Evolutionary conservation across 192 early-diverging fungal genomes (phyloP).

Genomic region (Funneliformis geosporum): DNA sequence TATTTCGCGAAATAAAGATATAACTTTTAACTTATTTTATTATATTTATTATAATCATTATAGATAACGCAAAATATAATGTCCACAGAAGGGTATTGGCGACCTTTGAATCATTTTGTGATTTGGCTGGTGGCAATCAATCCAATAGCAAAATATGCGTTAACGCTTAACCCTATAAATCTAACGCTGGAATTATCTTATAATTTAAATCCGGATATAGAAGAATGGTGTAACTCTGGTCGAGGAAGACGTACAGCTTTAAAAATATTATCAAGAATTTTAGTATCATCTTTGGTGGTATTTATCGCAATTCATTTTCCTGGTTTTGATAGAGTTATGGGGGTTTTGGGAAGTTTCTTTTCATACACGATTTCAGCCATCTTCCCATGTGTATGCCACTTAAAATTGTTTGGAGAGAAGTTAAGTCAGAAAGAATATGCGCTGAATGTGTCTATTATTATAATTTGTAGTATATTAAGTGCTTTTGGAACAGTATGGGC

Average conservation of each 20-base stretch:
- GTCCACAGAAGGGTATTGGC: slow-evolving; percentile 52
- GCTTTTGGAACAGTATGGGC: slow-evolving; percentile 37
- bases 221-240: slow-evolving; percentile 34
- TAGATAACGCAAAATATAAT: slow-evolving; percentile 72
- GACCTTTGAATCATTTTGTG: slow-evolving; percentile 54
- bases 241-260: slow-evolving; percentile 35
- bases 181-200: slow-evolving; percentile 44
- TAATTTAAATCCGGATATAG: slow-evolving; percentile 23
- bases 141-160: slow-evolving; percentile 71
- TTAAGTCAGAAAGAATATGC: neutral
- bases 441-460: slow-evolving; percentile 27
- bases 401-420: slow-evolving; percentile 42
- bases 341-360: slow-evolving; percentile 56
- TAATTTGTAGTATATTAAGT: slow-evolving; percentile 23
- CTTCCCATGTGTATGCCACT: slow-evolving; percentile 52
- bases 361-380: slow-evolving; percentile 54
- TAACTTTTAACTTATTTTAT: slow-evolving; percentile 22
- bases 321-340: slow-evolving; percentile 68
- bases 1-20: neutral
- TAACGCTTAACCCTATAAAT: slow-evolving; percentile 65
- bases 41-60: neutral
- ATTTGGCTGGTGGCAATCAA: slow-evolving; percentile 66
- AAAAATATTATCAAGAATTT: slow-evolving; percentile 36
- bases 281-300: slow-evolving; percentile 44
- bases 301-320: slow-evolving; percentile 60